Evolutionary conservation across 2,329 filamentous ascomycete genomes (phyloP).

Genomic region (Tolypocladium tundrense): DNA sequence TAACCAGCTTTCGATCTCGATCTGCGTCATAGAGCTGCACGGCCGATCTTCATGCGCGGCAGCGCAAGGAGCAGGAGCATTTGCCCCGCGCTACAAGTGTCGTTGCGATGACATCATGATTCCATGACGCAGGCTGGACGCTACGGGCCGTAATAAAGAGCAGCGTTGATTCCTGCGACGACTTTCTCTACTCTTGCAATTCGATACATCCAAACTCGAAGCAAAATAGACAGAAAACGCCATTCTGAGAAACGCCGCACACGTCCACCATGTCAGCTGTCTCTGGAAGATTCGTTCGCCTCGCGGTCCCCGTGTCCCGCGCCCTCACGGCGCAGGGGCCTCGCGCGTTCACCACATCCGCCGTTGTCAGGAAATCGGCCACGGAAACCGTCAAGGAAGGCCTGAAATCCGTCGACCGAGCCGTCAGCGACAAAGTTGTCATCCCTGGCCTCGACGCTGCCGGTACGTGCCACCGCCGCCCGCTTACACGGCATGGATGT

Average conservation of each 20-base stretch:
- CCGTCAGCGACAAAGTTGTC: slow-evolving; percentile 50
- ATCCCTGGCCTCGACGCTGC: slow-evolving; percentile 51
- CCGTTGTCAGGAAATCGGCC: slow-evolving; percentile 34
- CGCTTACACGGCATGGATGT: background rate
- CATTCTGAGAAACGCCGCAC: background rate
- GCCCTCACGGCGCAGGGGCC: slow-evolving; percentile 28
- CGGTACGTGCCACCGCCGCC: slow-evolving; percentile 28
- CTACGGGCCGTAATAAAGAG: background rate
- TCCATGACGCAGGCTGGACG: background rate
- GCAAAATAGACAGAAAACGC: background rate
- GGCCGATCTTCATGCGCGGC: background rate
- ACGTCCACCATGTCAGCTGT: slow-evolving; percentile 40
- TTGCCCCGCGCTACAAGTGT: slow-evolving; percentile 2
- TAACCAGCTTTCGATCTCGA: background rate
- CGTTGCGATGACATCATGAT: slow-evolving; percentile 3
- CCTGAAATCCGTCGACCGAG: slow-evolving; percentile 48
- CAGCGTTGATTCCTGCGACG: background rate
- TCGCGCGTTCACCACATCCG: slow-evolving; percentile 40
- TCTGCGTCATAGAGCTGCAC: background rate
- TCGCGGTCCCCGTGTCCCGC: slow-evolving; percentile 27
- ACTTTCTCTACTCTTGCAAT: background rate
- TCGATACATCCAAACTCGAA: background rate
- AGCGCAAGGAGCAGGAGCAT: slow-evolving; percentile 1
- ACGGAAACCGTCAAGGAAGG: slow-evolving; percentile 49
- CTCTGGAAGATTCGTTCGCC: slow-evolving; percentile 34